A percentile compares a stretch with the other conserved stretches of the same genome.
These are phyloP conservation scores for Populus trichocarpa DNA, from an alignment of 441 rosid genomes.

Conservation along the genomic window DNA sequence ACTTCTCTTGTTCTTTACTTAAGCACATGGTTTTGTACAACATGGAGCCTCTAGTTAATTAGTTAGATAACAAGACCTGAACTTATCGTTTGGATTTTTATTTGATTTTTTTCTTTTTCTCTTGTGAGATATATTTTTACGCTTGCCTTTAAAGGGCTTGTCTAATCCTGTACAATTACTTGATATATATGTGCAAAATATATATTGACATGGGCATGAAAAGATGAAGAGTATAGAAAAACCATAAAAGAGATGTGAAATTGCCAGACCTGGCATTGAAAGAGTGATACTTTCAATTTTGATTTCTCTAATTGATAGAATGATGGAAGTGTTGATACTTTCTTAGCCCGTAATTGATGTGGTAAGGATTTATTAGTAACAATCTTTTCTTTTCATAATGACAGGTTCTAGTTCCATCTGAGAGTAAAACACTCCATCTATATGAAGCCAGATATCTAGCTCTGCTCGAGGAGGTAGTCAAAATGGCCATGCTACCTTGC, in stretches of 20 bases:
- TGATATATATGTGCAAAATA: not conserved
- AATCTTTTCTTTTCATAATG: not conserved
- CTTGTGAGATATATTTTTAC: not conserved
- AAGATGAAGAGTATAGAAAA: not conserved
- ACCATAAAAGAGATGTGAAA: not conserved
- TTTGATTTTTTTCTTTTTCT: not conserved
- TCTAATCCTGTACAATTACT: not conserved
- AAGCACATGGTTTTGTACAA: not conserved
- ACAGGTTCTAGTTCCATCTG: constrained; percentile 73
- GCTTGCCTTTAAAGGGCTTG: not conserved
- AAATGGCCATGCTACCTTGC: not conserved
- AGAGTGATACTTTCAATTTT: not conserved
- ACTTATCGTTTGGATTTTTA: not conserved
- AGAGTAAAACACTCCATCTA: constrained; percentile 62
- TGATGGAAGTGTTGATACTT: not conserved
- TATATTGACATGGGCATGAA: not conserved
- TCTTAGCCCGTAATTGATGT: not conserved
- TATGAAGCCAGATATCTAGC: constrained; percentile 74
- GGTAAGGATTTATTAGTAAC: not conserved
- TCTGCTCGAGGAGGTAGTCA: constrained; percentile 61
- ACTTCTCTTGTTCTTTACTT: too few species aligned
- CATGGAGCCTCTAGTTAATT: not conserved
- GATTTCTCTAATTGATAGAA: not conserved
- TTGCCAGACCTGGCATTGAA: not conserved
- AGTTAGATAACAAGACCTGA: not conserved